phyloP scores from a whole-genome alignment of 2,329 filamentous ascomycete genomes.

The Beauveria bassiana region DNA sequence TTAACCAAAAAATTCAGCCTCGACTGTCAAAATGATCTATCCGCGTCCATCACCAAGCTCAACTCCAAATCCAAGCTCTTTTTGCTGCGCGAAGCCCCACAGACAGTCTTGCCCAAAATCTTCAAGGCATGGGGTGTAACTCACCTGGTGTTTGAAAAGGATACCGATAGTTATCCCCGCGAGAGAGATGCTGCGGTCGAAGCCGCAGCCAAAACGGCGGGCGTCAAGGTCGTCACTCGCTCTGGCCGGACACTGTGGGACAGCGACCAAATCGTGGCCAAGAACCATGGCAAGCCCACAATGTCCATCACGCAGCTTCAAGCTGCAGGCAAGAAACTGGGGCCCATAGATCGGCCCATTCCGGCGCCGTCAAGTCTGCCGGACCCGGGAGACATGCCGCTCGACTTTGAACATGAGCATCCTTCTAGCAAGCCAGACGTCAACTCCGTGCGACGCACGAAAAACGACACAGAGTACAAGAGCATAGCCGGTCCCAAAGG shows the following conservation, averaged over 20 bases:
- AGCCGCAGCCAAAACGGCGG: constrained; percentile 52
- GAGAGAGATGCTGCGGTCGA: constrained; percentile 54
- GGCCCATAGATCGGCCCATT: constrained; percentile 53
- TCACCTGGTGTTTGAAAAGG: constrained; percentile 71
- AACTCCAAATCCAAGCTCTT: constrained; percentile 65
- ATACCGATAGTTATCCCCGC: constrained; percentile 65
- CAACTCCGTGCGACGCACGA: constrained; percentile 48
- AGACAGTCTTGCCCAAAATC: constrained; percentile 63
- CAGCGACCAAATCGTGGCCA: constrained; percentile 58
- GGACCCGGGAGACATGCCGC: constrained; percentile 53
- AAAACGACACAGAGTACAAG: constrained; percentile 49
- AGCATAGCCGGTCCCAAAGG: constrained; percentile 57
- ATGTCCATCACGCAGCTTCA: constrained; percentile 67
- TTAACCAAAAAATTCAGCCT: constrained; percentile 40
- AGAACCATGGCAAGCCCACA: constrained; percentile 61
- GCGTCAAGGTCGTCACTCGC: constrained; percentile 58
- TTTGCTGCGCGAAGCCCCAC: constrained; percentile 63
- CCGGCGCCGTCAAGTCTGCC: constrained; percentile 52
- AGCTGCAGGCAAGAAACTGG: constrained; percentile 54
- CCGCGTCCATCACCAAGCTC: constrained; percentile 56
- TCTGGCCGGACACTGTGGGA: constrained; percentile 67
- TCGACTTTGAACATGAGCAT: constrained; percentile 50
- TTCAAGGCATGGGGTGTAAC: constrained; percentile 68
- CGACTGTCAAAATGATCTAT: constrained; percentile 67
- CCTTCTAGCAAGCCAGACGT: constrained; percentile 48